These are phyloP conservation scores for Ogataea ganodermae DNA, from an alignment of 805 yeast genomes.

Conservation along the genomic window DNA sequence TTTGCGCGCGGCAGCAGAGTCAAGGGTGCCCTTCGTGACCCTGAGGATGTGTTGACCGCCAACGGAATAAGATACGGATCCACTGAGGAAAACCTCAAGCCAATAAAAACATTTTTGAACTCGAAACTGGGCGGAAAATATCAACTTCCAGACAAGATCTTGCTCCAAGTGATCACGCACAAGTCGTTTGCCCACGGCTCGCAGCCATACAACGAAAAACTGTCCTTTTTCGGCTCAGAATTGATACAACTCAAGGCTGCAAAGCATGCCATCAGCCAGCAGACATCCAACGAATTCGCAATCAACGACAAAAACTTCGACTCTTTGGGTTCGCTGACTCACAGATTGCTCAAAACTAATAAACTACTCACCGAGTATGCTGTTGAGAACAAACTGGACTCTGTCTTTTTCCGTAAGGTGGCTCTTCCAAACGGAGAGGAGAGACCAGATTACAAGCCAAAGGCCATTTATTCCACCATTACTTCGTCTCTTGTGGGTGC, in stretches of 20 bases:
- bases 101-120: constrained; percentile 49
- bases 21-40: constrained; percentile 72
- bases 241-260: constrained; percentile 53
- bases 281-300: constrained; percentile 35
- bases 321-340: constrained; percentile 56
- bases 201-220: constrained; percentile 85
- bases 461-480: constrained; percentile 32
- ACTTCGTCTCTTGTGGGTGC: constrained; percentile 65
- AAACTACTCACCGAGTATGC: constrained; percentile 54
- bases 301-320: constrained; percentile 56
- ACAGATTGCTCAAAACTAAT: constrained; percentile 54
- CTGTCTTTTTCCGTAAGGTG: constrained; percentile 67
- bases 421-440: constrained; percentile 39
- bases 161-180: constrained; percentile 86
- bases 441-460: constrained; percentile 27
- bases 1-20: constrained; percentile 58
- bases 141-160: constrained; percentile 58
- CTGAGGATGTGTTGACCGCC: constrained; percentile 55
- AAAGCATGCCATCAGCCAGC: constrained; percentile 39
- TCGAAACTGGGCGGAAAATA: constrained; percentile 39
- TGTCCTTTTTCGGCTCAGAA: constrained; percentile 71
- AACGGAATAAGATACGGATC: constrained; percentile 58
- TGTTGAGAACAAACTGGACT: constrained; percentile 46
- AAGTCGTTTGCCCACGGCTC: constrained; percentile 92
- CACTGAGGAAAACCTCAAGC: constrained; percentile 47